Evolutionary conservation across 2,329 filamentous ascomycete genomes (phyloP), one percentile per base, ranked within the genome.

Genomic region (Hirsutella thompsonii): DNA sequence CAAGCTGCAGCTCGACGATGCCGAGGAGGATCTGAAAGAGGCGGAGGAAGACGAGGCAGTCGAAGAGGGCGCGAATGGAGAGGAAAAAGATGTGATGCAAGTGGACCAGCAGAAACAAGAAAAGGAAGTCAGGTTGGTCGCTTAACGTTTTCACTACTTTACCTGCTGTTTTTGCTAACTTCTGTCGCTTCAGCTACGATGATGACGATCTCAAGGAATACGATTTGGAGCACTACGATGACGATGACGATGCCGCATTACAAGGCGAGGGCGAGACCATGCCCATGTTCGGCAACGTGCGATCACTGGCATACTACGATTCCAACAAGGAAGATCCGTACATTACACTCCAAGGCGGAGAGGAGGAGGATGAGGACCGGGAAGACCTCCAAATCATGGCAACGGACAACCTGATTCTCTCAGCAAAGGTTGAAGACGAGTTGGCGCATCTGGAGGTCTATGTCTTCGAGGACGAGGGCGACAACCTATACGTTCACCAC

Each of bases 401-500:
- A 3, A 92, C 86, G 14, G 92, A 98, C 64, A 98, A 96, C 59
- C 70, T 98, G 45, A 73, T 98, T 28, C 69, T 98, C 37, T 85
- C 90, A 10, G 89, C 88, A 49, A 90, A 94, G 66, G 82, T 96
- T 39, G 92, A 98, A 63, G 92, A 98, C 53, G 92, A 98, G 59
- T 81, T 98, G 46, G 90, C 92, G 16, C 90, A 96, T 62, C 71
- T 98, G 20, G 92, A 98, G 61, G 83, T 96, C 18, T 95, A 96
- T 56, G 88, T 98, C 21, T 98, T 96, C 64, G 92, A 98, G 62
- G 92, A 96, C 53, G 79, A 79, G 46, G 84, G 81, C 36, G 92
- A 96, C 64, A 98, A 98, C 59, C 80, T 98, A 46, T 98, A 98
- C 61, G 90, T 98, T 20, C 92, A 98, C 67, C 92, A 98, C 73